Conservation (phyloP, 192 early-diverging fungal genomes). For the Podila minutissima region DNA sequence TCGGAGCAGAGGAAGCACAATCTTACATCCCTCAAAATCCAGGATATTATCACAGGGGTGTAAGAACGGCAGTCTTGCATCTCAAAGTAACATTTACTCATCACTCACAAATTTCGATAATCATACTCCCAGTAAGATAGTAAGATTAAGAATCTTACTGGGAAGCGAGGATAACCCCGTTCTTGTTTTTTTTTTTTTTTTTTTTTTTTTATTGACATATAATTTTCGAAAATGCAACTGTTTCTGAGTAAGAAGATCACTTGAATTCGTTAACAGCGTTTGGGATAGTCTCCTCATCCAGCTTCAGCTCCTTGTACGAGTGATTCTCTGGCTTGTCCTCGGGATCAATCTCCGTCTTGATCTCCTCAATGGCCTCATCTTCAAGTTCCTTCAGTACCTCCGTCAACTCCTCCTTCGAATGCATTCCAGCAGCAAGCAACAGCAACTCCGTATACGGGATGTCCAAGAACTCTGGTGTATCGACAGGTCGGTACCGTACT, state of each 20-base stretch:
- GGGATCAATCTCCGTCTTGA: neutral
- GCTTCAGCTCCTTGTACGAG: constrained; percentile 10
- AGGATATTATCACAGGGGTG: too few species aligned
- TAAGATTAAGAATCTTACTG: too few species aligned
- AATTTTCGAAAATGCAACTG: too few species aligned
- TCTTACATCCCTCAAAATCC: too few species aligned
- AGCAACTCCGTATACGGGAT: constrained; percentile 2
- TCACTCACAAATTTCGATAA: too few species aligned
- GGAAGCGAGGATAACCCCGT: too few species aligned
- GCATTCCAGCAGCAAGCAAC: constrained; percentile 11
- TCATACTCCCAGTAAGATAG: too few species aligned
- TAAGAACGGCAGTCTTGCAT: too few species aligned
- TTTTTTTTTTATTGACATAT: too few species aligned
- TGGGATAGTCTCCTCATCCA: constrained; percentile 7
- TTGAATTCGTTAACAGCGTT: constrained; percentile 13
- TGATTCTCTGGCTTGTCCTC: neutral
- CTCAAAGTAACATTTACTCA: too few species aligned
- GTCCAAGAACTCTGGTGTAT: constrained; percentile 17
- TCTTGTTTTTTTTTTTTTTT: too few species aligned
- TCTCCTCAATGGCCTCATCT: constrained; percentile 9
- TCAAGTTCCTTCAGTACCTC: constrained; percentile 8
- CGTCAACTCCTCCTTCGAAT: constrained; percentile 12
- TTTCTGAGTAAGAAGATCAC: neutral
- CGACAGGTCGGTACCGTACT: constrained; percentile 16
- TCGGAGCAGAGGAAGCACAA: too few species aligned